A percentile compares a stretch with the other conserved stretches of the same genome.
Conservation (phyloP, 2,329 filamentous ascomycete genomes). For the Sporothrix protearum region DNA sequence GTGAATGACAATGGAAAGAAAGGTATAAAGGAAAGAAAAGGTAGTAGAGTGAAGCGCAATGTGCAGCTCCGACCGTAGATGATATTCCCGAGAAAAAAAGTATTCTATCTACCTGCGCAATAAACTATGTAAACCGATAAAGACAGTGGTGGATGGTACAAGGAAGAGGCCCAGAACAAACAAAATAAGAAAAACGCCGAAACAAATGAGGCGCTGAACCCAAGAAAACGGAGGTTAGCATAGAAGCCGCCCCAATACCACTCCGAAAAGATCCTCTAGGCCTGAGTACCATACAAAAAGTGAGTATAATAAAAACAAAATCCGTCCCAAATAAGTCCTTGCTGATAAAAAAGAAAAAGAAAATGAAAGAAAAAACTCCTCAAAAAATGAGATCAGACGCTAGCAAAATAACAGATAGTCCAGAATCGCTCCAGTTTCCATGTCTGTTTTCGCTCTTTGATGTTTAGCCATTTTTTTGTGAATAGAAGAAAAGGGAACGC, state of each 20-base stretch:
- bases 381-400: neutral
- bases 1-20: neutral
- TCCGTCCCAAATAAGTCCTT: neutral
- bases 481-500: neutral
- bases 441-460: neutral
- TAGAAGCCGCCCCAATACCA: neutral
- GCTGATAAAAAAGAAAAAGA: neutral
- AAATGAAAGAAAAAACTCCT: neutral
- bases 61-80: neutral
- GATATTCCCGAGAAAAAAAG: slow-evolving; percentile 10
- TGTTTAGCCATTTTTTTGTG: neutral
- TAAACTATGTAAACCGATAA: neutral
- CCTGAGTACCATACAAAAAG: neutral
- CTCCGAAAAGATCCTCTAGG: neutral
- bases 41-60: neutral
- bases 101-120: neutral
- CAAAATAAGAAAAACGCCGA: too few species aligned
- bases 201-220: neutral
- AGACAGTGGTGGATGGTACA: neutral
- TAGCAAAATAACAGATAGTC: too few species aligned
- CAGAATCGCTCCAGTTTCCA: neutral
- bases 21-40: neutral
- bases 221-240: neutral
- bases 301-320: neutral
- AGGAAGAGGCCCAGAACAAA: too few species aligned